These are phyloP conservation scores for Colletotrichum filicis DNA, from an alignment of 2,329 filamentous ascomycete species.

Conservation along the genomic window DNA sequence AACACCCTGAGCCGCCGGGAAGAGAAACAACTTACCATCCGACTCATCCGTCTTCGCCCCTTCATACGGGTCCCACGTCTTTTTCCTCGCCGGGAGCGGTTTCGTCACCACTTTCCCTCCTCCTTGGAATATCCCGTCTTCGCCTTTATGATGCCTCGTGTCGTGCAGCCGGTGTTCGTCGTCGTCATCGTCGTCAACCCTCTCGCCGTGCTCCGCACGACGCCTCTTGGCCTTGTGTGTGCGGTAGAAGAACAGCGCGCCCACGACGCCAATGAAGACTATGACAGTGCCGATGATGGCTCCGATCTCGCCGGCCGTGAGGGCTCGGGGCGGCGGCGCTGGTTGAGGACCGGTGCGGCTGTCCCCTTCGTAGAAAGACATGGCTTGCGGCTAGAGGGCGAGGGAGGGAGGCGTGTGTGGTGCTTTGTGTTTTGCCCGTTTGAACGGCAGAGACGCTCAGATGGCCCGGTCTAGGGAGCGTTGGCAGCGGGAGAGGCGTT, in stretches of 20 bases:
- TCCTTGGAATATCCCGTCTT: slow-evolving; percentile 4
- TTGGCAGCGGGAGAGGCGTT: not conserved
- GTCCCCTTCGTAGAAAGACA: slow-evolving; percentile 36
- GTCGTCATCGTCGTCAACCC: slow-evolving; percentile 4
- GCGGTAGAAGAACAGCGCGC: slow-evolving; percentile 40
- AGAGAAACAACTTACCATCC: not conserved
- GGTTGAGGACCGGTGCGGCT: slow-evolving; percentile 27
- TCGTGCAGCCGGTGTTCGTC: slow-evolving; percentile 8
- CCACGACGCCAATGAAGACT: slow-evolving; percentile 39
- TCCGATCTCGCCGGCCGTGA: slow-evolving; percentile 42
- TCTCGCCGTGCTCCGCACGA: not conserved
- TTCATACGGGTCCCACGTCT: slow-evolving; percentile 15
- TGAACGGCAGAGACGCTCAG: not conserved
- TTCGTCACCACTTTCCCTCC: not conserved
- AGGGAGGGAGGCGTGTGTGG: not conserved
- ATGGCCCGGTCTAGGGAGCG: not conserved
- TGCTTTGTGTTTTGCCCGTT: not conserved
- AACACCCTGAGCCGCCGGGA: too few species aligned
- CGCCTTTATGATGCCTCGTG: slow-evolving; percentile 4
- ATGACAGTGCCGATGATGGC: slow-evolving; percentile 40
- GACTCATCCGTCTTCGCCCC: not conserved
- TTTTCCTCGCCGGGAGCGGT: slow-evolving; percentile 6
- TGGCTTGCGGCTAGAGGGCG: not conserved
- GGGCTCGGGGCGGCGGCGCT: slow-evolving; percentile 30
- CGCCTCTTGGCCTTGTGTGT: slow-evolving; percentile 26